Evolutionary conservation across 177 flowering plant genomes (phyloP).

Genomic region (Telopea speciosissima): DNA sequence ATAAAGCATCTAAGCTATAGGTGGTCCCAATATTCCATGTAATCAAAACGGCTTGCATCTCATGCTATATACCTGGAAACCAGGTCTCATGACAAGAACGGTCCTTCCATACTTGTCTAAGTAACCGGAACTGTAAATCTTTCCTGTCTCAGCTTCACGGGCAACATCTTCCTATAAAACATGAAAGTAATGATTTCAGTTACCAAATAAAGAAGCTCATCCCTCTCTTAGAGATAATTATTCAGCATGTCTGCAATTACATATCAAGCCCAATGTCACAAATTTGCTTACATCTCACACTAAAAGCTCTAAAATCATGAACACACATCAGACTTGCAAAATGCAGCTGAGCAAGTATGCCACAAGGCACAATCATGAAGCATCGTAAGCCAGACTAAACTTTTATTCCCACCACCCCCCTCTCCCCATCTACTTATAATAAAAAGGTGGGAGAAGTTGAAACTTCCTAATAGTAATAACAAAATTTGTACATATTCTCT

Average conservation of each 20-base stretch:
- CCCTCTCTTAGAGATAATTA: too few species aligned
- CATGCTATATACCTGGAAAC: slow-evolving; percentile 48
- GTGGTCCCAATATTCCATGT: not conserved
- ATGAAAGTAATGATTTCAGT: slow-evolving; percentile 5
- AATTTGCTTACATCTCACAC: not conserved
- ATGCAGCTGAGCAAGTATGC: not conserved
- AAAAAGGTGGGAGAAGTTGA: too few species aligned
- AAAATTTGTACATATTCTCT: too few species aligned
- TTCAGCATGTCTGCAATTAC: too few species aligned
- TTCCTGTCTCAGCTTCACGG: slow-evolving; percentile 76
- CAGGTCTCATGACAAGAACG: slow-evolving; percentile 82
- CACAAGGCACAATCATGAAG: not conserved
- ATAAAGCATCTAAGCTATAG: not conserved
- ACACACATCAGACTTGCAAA: not conserved
- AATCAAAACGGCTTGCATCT: not conserved
- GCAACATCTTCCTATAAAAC: slow-evolving; percentile 33
- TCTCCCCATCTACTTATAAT: too few species aligned
- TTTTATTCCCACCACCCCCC: too few species aligned
- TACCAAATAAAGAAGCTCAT: not conserved
- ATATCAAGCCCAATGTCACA: not conserved
- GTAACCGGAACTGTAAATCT: slow-evolving; percentile 55
- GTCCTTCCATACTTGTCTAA: slow-evolving; percentile 72
- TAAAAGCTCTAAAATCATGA: not conserved
- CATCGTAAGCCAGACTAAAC: not conserved
- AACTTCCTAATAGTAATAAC: too few species aligned